Percentiles rank a stretch among this genome's conserved stretches.
These are phyloP conservation scores for Phanerochaete sordida DNA, from an alignment of 768 basidiomycete genomes.

Conservation along the genomic window DNA sequence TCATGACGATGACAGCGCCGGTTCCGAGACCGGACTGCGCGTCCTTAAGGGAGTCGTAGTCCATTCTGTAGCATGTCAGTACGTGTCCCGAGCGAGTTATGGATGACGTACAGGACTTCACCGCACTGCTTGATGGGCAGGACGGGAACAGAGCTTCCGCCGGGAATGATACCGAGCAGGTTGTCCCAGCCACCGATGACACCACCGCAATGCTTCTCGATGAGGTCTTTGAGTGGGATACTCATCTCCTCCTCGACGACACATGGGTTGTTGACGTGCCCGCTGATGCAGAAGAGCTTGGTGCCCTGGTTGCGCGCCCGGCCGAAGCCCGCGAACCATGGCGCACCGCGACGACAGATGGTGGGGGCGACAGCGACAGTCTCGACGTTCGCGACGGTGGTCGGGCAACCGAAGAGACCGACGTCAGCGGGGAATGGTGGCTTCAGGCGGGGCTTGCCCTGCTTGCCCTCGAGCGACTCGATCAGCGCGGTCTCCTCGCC, in stretches of 20 bases:
- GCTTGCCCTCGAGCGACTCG: conserved; percentile 96
- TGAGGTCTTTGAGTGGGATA: conserved; percentile 87
- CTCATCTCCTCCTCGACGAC: conserved; percentile 99
- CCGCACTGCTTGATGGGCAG: conserved; percentile 79
- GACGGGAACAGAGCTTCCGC: conserved; percentile 92
- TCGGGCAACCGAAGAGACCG: conserved; percentile 94
- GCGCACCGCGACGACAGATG: conserved; percentile 82
- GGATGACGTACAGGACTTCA: conserved; percentile 65
- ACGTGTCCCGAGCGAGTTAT: not conserved
- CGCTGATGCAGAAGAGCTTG: conserved; percentile 95
- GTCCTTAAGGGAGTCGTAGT: conserved; percentile 96
- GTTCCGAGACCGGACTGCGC: conserved; percentile 96
- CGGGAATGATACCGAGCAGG: conserved; percentile 93
- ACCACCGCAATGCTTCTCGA: conserved; percentile 98
- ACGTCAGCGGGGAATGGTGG: conserved; percentile 99
- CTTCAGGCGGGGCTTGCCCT: conserved; percentile 96
- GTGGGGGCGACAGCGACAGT: conserved; percentile 98
- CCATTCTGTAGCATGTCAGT: conserved; percentile 60
- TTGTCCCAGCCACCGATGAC: conserved; percentile 96
- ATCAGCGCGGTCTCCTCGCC: conserved; percentile 98
- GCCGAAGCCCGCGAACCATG: conserved; percentile 94
- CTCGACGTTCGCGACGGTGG: conserved; percentile 98
- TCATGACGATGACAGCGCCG: conserved; percentile 98
- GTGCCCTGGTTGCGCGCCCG: conserved; percentile 91
- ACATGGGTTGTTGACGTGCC: conserved; percentile 97